Evolutionary conservation across 2,329 filamentous ascomycete species (phyloP), one percentile per base, ranked within the genome.

Genomic region (Claviceps africana): DNA sequence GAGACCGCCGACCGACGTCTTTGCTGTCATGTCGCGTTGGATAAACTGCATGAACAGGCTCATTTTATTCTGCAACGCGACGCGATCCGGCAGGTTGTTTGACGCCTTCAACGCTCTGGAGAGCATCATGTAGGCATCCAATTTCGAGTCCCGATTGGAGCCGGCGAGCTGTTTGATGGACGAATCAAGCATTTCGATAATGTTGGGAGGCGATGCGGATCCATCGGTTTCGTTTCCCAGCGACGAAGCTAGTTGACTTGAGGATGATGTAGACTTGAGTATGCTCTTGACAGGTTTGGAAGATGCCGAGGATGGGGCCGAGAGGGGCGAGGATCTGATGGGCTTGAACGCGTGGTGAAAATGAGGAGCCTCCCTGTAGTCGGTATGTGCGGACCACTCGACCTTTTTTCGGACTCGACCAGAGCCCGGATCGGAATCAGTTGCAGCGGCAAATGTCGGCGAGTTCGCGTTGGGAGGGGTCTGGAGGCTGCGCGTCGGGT

Each of bases 121-220:
- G 45, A 98, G 73, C 61, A 85, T 85, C 64, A 83, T 82, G 62
- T 98, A 97, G 48, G 90, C 88, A 69, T 98, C 93, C 33, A 93
- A 68, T 58, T 85, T 85, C 13, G 81, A 82, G 53, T 82, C 78
- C 51, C 84, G 76, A 58, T 89, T 85, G 31, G 81, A 73, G 22
- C 86, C 82, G 39, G 85, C 86, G 47, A 98, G 76, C 67, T 93
- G 86, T 66, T 87, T 83, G 37, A 88, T 77, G 5, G 88, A 81
- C 0, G 88, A 94, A 59, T 95, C 86, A 57, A 97, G 70, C 83
- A 96, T 93, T 59, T 81, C 81, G 57, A 78, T 77, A 53, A 95
- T 82, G 40, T 78, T 83, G 45, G 76, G 72, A 65, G 59, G 63
- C 53, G 55, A 68, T 56, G 62, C 57, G 40, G 61, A 55, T 28